A percentile compares a stretch with the other conserved stretches of the same genome.
Conservation (phyloP, 1,284 basidiomycete genomes). For the Austroboletus olivaceoglutinosus region DNA sequence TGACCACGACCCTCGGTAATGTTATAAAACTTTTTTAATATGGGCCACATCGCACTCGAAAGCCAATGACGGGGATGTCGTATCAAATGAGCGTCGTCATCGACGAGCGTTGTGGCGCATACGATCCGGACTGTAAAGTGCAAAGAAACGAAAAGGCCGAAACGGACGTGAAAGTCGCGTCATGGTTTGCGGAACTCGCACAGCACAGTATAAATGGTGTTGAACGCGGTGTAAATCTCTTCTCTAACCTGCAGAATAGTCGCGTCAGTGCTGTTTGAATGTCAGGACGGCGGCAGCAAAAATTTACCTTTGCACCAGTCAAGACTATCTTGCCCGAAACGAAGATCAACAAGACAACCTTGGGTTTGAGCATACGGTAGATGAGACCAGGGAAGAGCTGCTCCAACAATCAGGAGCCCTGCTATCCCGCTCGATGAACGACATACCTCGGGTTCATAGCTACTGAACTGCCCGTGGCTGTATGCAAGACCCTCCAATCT, state of each 20-base stretch:
- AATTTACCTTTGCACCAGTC: slow-evolving; percentile 92
- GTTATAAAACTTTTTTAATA: slow-evolving; percentile 20
- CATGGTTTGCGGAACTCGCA: slow-evolving; percentile 87
- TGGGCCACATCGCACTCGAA: background rate
- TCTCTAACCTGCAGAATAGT: slow-evolving; percentile 77
- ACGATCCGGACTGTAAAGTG: background rate
- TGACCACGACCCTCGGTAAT: slow-evolving; percentile 29
- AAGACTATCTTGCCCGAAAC: slow-evolving; percentile 99
- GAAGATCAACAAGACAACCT: slow-evolving; percentile 98
- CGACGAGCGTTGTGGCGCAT: slow-evolving; percentile 6
- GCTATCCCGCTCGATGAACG: slow-evolving; percentile 24
- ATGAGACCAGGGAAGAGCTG: slow-evolving; percentile 98
- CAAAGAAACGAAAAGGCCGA: background rate
- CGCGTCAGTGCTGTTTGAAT: slow-evolving; percentile 38
- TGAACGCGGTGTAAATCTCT: slow-evolving; percentile 99
- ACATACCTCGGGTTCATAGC: slow-evolving; percentile 93
- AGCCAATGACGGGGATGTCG: slow-evolving; percentile 8
- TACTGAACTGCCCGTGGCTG: slow-evolving; percentile 97
- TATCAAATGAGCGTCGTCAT: slow-evolving; percentile 10
- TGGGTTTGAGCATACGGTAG: slow-evolving; percentile 99
- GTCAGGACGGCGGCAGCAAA: no score
- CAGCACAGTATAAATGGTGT: slow-evolving; percentile 95
- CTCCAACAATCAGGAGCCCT: slow-evolving; percentile 4
- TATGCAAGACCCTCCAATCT: slow-evolving; percentile 97
- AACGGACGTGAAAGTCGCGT: slow-evolving; percentile 14